Conservation (phyloP, 179 eudicot species). For the Spergularia azorica region DNA sequence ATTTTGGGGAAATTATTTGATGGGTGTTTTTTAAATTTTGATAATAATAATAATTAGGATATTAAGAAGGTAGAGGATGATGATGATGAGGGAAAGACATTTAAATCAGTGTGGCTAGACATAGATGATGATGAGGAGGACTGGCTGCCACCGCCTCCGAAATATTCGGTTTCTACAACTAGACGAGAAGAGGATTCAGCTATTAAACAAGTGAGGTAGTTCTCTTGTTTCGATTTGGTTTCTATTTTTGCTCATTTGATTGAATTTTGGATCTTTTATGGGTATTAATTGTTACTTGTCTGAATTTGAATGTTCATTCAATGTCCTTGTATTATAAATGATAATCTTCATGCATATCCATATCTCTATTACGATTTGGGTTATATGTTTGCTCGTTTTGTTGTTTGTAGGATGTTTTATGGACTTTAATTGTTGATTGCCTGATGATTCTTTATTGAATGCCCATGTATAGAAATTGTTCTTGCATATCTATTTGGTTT, state of each 20-base stretch:
- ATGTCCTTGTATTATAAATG: too few species aligned
- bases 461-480: too few species aligned
- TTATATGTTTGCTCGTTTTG: too few species aligned
- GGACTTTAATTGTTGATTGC: too few species aligned
- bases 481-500: too few species aligned
- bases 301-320: neutral
- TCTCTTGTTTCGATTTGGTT: neutral
- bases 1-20: neutral
- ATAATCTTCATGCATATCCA: too few species aligned
- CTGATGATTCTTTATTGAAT: too few species aligned
- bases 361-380: too few species aligned
- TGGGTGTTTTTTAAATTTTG: conserved; percentile 7
- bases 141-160: conserved; percentile 79
- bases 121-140: conserved; percentile 51
- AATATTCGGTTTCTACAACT: conserved; percentile 26
- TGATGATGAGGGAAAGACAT: conserved; percentile 22
- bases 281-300: neutral
- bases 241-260: neutral
- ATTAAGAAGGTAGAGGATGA: conserved; percentile 29
- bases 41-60: conserved; percentile 29
- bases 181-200: conserved; percentile 50
- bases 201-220: conserved; percentile 62
- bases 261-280: neutral
- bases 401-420: too few species aligned
- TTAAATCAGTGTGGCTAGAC: conserved; percentile 37